Evolutionary conservation across 768 basidiomycete species (phyloP).

Genomic region (Sporobolomyces pararoseus): DNA sequence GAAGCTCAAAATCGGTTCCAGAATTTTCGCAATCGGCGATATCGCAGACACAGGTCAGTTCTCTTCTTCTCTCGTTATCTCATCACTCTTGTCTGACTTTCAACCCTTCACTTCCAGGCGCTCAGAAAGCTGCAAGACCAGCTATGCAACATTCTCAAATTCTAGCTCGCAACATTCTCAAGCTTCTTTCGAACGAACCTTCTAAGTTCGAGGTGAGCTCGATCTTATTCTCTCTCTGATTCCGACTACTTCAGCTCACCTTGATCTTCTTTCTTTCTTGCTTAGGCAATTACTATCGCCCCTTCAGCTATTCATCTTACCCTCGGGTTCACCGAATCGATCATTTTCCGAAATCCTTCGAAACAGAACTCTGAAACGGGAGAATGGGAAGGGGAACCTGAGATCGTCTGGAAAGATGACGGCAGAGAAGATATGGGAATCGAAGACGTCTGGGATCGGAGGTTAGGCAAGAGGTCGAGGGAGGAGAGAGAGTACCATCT

Average conservation of each 20-base stretch:
- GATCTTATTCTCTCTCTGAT: background rate
- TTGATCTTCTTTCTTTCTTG: background rate
- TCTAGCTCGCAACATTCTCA: slow-evolving; percentile 59
- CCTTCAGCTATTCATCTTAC: slow-evolving; percentile 59
- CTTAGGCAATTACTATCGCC: background rate
- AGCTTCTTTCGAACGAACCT: slow-evolving; percentile 49
- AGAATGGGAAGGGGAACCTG: slow-evolving; percentile 21
- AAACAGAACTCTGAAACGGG: background rate
- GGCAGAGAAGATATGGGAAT: slow-evolving; percentile 31
- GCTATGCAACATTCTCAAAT: slow-evolving; percentile 52
- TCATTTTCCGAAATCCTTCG: slow-evolving; percentile 31
- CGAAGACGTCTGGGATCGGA: slow-evolving; percentile 30
- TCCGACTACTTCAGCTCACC: background rate
- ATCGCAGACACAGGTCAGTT: slow-evolving; percentile 56
- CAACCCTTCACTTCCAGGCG: slow-evolving; percentile 49
- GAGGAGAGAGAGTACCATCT: slow-evolving; percentile 9
- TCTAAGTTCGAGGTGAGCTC: slow-evolving; percentile 49
- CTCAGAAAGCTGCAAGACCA: slow-evolving; percentile 56
- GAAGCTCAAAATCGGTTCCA: background rate
- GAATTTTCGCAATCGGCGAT: slow-evolving; percentile 63
- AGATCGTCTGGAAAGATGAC: slow-evolving; percentile 21
- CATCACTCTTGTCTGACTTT: too few species aligned
- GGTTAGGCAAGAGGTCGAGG: slow-evolving; percentile 12
- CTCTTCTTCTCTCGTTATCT: background rate
- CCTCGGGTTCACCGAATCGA: slow-evolving; percentile 53